Conservation (phyloP, 352 stramenopile species). For the Phytopythium litorale region DNA sequence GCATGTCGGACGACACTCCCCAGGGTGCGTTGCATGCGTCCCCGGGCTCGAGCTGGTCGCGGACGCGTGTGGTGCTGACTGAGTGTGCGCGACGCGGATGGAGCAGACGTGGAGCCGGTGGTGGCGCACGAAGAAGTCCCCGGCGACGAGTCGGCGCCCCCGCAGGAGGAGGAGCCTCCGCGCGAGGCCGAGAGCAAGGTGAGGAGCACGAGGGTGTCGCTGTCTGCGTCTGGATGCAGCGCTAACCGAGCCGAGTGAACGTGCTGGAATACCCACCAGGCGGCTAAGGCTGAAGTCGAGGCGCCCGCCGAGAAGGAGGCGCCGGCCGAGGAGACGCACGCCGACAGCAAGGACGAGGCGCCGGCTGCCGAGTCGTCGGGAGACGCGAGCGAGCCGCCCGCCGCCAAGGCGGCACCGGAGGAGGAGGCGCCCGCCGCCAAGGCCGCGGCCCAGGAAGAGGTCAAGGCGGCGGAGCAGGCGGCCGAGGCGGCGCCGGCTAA, state of each 20-base stretch:
- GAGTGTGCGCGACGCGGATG: background rate
- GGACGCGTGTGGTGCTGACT: background rate
- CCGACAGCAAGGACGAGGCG: slow-evolving; percentile 31
- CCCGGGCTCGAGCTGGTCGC: background rate
- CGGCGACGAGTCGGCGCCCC: slow-evolving; percentile 10
- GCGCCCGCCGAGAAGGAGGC: slow-evolving; percentile 3
- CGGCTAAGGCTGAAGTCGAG: slow-evolving; percentile 9
- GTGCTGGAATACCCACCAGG: background rate
- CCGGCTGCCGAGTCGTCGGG: slow-evolving; percentile 7
- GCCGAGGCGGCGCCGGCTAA: slow-evolving; percentile 80
- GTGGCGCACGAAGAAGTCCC: slow-evolving; percentile 13
- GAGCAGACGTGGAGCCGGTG: slow-evolving; percentile 18
- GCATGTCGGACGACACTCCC: slow-evolving; percentile 57
- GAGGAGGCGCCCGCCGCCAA: slow-evolving; percentile 23
- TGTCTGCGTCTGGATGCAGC: background rate
- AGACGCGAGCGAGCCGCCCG: slow-evolving; percentile 13
- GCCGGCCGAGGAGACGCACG: slow-evolving; percentile 5
- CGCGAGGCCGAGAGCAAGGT: slow-evolving; percentile 14
- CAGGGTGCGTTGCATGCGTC: slow-evolving; percentile 23
- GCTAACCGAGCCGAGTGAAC: background rate
- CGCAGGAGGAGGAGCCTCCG: slow-evolving; percentile 13
- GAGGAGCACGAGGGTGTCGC: background rate
- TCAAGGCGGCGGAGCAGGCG: slow-evolving; percentile 69
- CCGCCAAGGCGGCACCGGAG: slow-evolving; percentile 4
- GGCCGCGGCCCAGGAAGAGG: slow-evolving; percentile 21